Conservation (phyloP, 2,329 filamentous ascomycete genomes). For the Colletotrichum salicis region DNA sequence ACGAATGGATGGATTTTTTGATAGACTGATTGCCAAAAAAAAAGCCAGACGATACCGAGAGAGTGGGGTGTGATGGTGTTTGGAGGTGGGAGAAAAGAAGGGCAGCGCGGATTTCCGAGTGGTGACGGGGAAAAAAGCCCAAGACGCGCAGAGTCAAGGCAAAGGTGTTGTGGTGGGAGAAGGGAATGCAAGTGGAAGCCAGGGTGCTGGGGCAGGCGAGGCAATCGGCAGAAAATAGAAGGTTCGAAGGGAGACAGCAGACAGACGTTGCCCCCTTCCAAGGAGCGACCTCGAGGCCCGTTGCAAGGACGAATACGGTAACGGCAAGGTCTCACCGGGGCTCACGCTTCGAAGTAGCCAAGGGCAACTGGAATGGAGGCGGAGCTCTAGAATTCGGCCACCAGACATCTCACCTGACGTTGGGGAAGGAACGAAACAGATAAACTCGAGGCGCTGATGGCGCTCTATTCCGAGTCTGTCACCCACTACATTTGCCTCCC, state of each 20-base stretch:
- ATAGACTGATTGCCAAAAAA: conserved; percentile 35
- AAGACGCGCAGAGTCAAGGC: conserved; percentile 29
- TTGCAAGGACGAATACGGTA: conserved; percentile 24
- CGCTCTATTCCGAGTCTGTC: not conserved
- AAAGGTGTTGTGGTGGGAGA: conserved; percentile 25
- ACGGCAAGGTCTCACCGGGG: conserved; percentile 22
- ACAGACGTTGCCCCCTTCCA: conserved; percentile 26
- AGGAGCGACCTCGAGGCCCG: conserved; percentile 3
- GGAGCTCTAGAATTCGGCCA: conserved; percentile 5
- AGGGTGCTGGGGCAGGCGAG: conserved; percentile 3
- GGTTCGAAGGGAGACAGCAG: conserved; percentile 26
- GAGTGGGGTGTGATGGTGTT: conserved; percentile 4
- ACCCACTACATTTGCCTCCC: not conserved
- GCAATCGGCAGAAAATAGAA: conserved; percentile 24
- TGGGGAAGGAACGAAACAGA: conserved; percentile 12
- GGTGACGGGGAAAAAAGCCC: conserved; percentile 7
- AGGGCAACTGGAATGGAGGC: conserved; percentile 15
- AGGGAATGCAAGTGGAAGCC: conserved; percentile 29
- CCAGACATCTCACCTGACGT: not conserved
- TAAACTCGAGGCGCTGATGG: not conserved
- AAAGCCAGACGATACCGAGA: conserved; percentile 31
- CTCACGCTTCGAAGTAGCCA: conserved; percentile 4
- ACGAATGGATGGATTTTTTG: conserved; percentile 30
- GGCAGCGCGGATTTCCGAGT: conserved; percentile 17
- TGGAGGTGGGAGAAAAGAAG: conserved; percentile 27